Base-by-base conservation (phyloP, 345 rosid species). In the Aethionema arabicum region DNA sequence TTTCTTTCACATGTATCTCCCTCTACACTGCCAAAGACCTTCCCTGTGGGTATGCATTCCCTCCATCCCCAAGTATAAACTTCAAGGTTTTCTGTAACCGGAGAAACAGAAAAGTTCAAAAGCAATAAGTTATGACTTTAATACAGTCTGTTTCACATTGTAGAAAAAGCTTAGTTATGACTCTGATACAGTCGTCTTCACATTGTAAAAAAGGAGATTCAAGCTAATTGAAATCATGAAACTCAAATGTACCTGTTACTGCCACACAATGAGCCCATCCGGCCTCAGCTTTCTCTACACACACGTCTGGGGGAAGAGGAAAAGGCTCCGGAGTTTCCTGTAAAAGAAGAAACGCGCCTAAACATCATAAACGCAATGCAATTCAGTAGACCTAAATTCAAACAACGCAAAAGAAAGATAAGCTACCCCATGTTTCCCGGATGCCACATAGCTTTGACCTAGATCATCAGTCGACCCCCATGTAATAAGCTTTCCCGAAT, bases 11-110 rank as follows among this genome's bases (percentile, higher is more conserved):
- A 44, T 13, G 55, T 75, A 68, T 79, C 89, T 66, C 77, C 89
- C 9, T 80, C 91, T 37, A 32, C 15, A 29, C 69, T 66, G 61
- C 95, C 91, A 5, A 84, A 77, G 47, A 86, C 72, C 53, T 80
- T 88, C 56, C 97, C 99, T 7, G 99, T 78, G 32, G 99, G 97
- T 65, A 95, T 77, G 69, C 99, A 95, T 73, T 95, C 99, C 67
- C 77, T 88, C 99, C 99, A 95, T 48, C 99, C 99, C 99, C 99
- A 95, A 30, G 99, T 90, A 65, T 80, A 90, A 54, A 95, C 91
- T 59, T 86, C 89, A 32, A 82, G 96, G 12, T 29, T 68, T 41
- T 78, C 99, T 95, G 75, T 48, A 37, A 68, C 69, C 35, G 45
- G 72, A 10, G 11, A 52, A 73, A 72, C 32, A 4, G 51, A 61